A percentile compares a stretch with the other conserved stretches of the same genome.
These are phyloP conservation scores for Bremia lactucae DNA, from an alignment of 352 stramenopile genomes.

Conservation along the genomic window DNA sequence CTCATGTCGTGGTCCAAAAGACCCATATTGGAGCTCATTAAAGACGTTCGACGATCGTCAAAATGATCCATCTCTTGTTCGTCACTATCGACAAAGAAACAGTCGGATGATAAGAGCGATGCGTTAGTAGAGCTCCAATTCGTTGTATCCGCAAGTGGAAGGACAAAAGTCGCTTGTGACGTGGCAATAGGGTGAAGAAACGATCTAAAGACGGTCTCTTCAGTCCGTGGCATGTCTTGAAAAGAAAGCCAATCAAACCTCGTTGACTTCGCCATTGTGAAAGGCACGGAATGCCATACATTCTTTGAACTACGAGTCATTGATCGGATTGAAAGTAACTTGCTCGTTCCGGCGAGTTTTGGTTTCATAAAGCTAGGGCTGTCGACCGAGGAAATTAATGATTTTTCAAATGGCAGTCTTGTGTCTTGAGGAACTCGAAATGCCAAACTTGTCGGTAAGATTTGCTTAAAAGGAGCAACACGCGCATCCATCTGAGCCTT, in stretches of 20 bases:
- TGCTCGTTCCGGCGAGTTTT: constrained; percentile 20
- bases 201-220: constrained; percentile 23
- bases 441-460: too few species aligned
- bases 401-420: not conserved
- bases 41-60: constrained; percentile 33
- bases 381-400: constrained; percentile 18
- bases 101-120: constrained; percentile 8
- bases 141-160: constrained; percentile 26
- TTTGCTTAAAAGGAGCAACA: too few species aligned
- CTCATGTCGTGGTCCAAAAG: constrained; percentile 37
- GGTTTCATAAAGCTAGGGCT: constrained; percentile 19
- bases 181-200: constrained; percentile 38
- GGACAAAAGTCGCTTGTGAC: constrained; percentile 6
- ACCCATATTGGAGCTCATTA: constrained; percentile 41
- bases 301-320: constrained; percentile 21
- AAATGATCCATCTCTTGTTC: constrained; percentile 13
- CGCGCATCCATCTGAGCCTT: too few species aligned
- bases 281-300: constrained; percentile 11
- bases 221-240: constrained; percentile 9
- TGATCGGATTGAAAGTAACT: constrained; percentile 55
- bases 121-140: constrained; percentile 31
- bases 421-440: too few species aligned
- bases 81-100: constrained; percentile 16
- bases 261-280: constrained; percentile 3
- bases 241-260: constrained; percentile 9